Evolutionary conservation across 2,329 filamentous ascomycete species (phyloP), one percentile per base, ranked within the genome.

Genomic region (Colletotrichum chlorophyti): DNA sequence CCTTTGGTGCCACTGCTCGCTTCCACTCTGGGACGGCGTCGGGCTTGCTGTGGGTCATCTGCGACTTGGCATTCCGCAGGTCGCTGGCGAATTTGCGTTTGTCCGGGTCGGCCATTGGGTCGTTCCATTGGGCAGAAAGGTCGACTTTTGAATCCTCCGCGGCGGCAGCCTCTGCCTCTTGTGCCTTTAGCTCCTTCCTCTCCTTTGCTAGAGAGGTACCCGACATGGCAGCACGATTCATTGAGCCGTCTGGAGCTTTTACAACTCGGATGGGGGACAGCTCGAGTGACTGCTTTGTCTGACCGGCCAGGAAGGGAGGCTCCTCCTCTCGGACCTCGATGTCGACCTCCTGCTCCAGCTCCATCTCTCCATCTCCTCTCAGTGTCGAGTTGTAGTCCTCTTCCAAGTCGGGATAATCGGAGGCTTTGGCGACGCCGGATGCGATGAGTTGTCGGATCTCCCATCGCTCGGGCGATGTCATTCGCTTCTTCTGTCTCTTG

Each of bases 291-390:
- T 97, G 93, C 70, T 97, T 97, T 1, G 95, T 99, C 72, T 99
- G 96, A 5, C 95, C 95, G 14, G 91, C 91, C 62, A 99, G 75
- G 79, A 99, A 99, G 0, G 95, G 95, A 1, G 95, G 96, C 68
- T 99, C 95, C 67, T 99, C 95, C 62, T 99, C 95, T 65, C 89
- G 86, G 26, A 99, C 91, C 73, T 99, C 95, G 63, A 99, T 99
- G 67, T 99, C 95, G 5, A 99, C 87, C 69, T 99, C 95, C 73
- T 97, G 91, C 71, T 99, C 95, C 63, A 98, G 83, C 70, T 97
- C 93, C 73, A 98, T 88, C 50, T 91, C 89, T 14, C 89, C 91
- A 64, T 97, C 91, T 14, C 93, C 94, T 23, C 89, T 90, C 23
- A 97, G 78, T 0, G 92, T 93, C 14, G 91, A 90, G 62, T 97